These are phyloP conservation scores for Sporisorium exsertum DNA, from an alignment of 1,284 basidiomycete species.

Conservation along the genomic window DNA sequence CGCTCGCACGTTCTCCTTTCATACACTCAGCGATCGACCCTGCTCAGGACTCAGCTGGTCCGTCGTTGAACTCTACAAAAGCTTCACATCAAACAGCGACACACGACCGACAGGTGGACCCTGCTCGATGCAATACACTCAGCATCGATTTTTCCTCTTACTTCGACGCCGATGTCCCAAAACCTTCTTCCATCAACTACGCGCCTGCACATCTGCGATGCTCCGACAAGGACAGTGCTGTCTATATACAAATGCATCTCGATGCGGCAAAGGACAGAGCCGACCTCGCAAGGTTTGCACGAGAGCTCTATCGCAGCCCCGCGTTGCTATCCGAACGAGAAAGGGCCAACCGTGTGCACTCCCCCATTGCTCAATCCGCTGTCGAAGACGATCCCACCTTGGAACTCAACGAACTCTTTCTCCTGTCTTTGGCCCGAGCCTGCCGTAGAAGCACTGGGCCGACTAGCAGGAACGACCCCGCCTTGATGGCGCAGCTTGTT, in stretches of 20 bases:
- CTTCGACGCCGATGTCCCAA: conserved; percentile 10
- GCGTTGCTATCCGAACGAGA: conserved; percentile 12
- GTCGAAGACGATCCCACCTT: background rate
- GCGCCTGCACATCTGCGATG: too few species aligned
- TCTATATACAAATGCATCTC: background rate
- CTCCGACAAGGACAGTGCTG: background rate
- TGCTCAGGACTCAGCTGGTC: background rate
- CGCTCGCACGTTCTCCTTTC: background rate
- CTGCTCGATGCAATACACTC: background rate
- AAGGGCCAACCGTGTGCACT: background rate
- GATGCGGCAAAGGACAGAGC: background rate
- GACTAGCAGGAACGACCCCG: background rate
- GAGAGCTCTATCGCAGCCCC: conserved; percentile 1
- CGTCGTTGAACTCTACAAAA: background rate
- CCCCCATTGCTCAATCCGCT: background rate
- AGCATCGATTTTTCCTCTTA: conserved; percentile 9
- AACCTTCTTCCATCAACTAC: background rate
- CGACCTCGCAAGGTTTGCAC: background rate
- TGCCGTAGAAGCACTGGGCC: background rate
- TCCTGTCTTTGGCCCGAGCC: background rate
- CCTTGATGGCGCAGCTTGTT: conserved; percentile 4
- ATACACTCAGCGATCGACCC: background rate
- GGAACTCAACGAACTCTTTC: conserved; percentile 18
- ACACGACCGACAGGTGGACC: background rate
- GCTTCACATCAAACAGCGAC: background rate